phyloP scores from a whole-genome alignment of 495 filamentous ascomycete species.

The Delitschia confertaspora region DNA sequence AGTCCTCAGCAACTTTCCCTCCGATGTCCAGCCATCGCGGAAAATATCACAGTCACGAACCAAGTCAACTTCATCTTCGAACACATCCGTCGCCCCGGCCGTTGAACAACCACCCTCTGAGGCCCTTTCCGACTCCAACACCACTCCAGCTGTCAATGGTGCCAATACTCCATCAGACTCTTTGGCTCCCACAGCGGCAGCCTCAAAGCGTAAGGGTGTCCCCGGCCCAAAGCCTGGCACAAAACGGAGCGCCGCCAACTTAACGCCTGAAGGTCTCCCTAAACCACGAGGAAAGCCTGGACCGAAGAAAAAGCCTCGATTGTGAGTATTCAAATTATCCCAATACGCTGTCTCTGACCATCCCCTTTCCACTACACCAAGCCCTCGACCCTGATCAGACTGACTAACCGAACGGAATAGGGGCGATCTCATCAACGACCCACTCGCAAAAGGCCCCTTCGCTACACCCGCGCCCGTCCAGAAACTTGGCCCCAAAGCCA shows the following conservation, averaged over 20 bases:
- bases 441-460: slow-evolving; percentile 18
- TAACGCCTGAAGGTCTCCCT: slow-evolving; percentile 47
- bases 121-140: slow-evolving; percentile 46
- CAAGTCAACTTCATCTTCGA: slow-evolving; percentile 33
- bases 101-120: slow-evolving; percentile 48
- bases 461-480: slow-evolving; percentile 39
- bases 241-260: slow-evolving; percentile 47
- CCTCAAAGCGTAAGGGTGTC: slow-evolving; percentile 51
- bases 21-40: slow-evolving; percentile 17
- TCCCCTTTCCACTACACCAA: neutral
- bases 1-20: slow-evolving; percentile 41
- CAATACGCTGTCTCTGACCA: neutral
- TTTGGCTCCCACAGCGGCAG: slow-evolving; percentile 45
- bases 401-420: slow-evolving; percentile 16
- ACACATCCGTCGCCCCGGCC: slow-evolving; percentile 42
- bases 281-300: slow-evolving; percentile 79
- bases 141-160: slow-evolving; percentile 46
- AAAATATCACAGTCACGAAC: slow-evolving; percentile 31
- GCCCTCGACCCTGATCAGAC: neutral
- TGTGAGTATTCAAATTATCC: slow-evolving; percentile 53
- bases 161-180: slow-evolving; percentile 42
- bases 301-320: slow-evolving; percentile 85
- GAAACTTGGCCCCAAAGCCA: slow-evolving; percentile 93
- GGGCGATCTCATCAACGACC: slow-evolving; percentile 28
- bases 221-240: slow-evolving; percentile 48